Base-by-base conservation (phyloP, 2,329 filamentous ascomycete genomes). In the Fusarium irregulare region DNA sequence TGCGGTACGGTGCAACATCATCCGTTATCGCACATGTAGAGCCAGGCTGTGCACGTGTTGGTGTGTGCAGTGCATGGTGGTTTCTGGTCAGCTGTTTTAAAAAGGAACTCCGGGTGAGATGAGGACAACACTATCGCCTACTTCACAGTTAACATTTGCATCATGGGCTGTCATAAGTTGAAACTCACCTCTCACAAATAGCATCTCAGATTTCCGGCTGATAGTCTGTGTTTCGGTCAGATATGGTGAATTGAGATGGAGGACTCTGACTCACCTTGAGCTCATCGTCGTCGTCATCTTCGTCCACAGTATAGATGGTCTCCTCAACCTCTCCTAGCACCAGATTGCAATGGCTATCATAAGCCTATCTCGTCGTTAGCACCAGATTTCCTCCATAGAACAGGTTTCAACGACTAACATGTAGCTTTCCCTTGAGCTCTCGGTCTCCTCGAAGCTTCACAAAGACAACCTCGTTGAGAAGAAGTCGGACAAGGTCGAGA, bases 331-430 rank as follows among this genome's bases (percentile, higher is more conserved):
- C 96, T 57, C 96, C 95, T 8, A 99, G 87, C 8, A 99, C 93
- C 46, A 99, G 83, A 78, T 99, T 99, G 87, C 97, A 99, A 81
- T 99, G 96, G 77, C 93, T 97, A 79, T 99, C 96, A 80, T 99
- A 99, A 59, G 96, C 96, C 96, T 99, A 63, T 28, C 42, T 20
- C n/a, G 34, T 13, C 18, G 6, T 72, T 13, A 76, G 73, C 49
- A 30, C 2, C 4, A 4, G 4, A 5, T n/a, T n/a, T 11, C 27
- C 28, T 56, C 40, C 16, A 25, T 21, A 11, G 56, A 32, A 42
- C 54, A 49, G 56, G 32, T 12, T 25, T 21, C 12, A 7, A 63
- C 91, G 7, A 66, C 91, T 78, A 83, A 98, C 96, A 82, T 99
- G 96, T 77, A 99, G 87, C 77, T 95, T 91, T 71, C 96, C 96